Evolutionary conservation across 345 rosid genomes (phyloP), one percentile per base, ranked within the genome.

Genomic region (Salix koriyanagi): DNA sequence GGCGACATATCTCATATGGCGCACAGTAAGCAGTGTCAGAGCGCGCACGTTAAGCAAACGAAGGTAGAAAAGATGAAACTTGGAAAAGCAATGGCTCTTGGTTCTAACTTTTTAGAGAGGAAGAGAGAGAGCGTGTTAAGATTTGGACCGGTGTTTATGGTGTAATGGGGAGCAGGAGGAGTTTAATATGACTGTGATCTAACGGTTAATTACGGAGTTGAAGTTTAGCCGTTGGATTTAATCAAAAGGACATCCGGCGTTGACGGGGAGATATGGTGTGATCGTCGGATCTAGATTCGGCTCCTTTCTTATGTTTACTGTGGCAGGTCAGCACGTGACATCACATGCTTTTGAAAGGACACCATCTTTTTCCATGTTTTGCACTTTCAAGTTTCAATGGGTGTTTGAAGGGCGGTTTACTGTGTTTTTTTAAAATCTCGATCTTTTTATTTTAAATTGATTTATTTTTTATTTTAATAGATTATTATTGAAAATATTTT

Each of bases 271-370:
- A 80, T 78, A 70, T 69, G 52, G 36, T 76, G 74, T 46, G 85
- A 88, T 87, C 90, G 89, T 87, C 84, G 84, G 95, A 92, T 90
- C 86, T 76, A 69, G 82, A 81, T 83, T 79, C 83, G 79, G 80
- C 52, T 37, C 58, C 77, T 68, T 73, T 84, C 81, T 76, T 66
- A 4, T 69, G 81, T 86, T 89, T 82, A 66, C 82, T 69, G 85
- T 82, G 82, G 82, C 85, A 84, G 87, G 82, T 79, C 84, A 88
- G 91, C 97, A 87, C 91, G 92, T 90, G 93, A 89, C 85, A 68
- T 65, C 46, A 58, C 74, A 72, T 66, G 76, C 72, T 64, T 14
- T 36, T n/a, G 30, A 41, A 25, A 5, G 8, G 7, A 54, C 14
- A 42, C 13, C 64, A 7, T 28, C 7, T 69, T 7, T 30, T 74